Percentiles rank a stretch among this genome's conserved stretches.
Conservation (phyloP, 164 flowering plant species). For the Paratinospora sagittata region DNA sequence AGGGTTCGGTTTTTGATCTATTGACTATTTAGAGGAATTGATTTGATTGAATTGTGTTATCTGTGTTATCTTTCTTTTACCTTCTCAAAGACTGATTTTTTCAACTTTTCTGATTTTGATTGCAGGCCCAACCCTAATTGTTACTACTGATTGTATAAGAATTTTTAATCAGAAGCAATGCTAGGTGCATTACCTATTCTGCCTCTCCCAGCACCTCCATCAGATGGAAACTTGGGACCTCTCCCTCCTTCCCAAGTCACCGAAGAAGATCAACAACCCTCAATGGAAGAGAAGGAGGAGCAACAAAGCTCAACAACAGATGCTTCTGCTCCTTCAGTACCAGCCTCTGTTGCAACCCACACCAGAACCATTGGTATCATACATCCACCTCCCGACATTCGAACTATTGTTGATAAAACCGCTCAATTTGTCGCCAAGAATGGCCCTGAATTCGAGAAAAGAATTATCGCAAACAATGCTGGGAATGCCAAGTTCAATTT, state of each 20-base stretch:
- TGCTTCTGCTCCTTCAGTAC: constrained; percentile 28
- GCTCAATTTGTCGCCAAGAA: constrained; percentile 88
- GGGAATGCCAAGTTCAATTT: constrained; percentile 89
- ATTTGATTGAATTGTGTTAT: too few relatives aligned
- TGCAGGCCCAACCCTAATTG: not conserved
- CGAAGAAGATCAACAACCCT: constrained; percentile 19
- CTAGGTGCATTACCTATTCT: constrained; percentile 50
- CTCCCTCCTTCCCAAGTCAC: constrained; percentile 61
- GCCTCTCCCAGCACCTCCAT: constrained; percentile 87
- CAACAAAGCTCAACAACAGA: not conserved
- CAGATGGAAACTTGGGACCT: constrained; percentile 76
- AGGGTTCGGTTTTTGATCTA: too few relatives aligned
- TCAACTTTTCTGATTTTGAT: too few relatives aligned
- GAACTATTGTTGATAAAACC: constrained; percentile 84
- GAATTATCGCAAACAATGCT: constrained; percentile 74
- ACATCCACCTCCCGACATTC: constrained; percentile 94
- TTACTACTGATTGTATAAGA: not conserved
- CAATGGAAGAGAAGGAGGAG: constrained; percentile 26
- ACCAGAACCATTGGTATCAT: constrained; percentile 92
- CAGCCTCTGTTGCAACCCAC: constrained; percentile 62
- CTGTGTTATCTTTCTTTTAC: too few relatives aligned
- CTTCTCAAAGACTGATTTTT: too few relatives aligned
- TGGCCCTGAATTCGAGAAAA: constrained; percentile 92
- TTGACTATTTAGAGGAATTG: too few relatives aligned
- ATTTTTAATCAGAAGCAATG: constrained; percentile 45